Percentiles rank a stretch among this genome's conserved stretches.
These are phyloP conservation scores for Trichosporon faecale DNA, from an alignment of 1,284 basidiomycete genomes.

Conservation along the genomic window DNA sequence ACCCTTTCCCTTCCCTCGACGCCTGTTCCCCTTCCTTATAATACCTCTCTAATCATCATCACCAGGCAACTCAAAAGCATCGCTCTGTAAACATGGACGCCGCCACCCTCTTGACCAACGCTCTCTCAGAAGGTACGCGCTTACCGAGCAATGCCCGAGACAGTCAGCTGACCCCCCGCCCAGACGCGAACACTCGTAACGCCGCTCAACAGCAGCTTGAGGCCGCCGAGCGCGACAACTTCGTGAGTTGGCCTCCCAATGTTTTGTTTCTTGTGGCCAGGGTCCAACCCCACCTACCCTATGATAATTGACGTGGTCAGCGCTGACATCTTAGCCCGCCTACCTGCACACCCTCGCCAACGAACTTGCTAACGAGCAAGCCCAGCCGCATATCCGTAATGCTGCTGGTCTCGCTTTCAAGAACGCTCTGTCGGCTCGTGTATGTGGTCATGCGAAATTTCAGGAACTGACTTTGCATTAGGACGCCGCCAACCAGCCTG, in stretches of 20 bases:
- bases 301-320: slow-evolving; percentile 6
- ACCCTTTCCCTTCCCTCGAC: neutral
- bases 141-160: slow-evolving; percentile 24
- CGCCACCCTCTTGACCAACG: slow-evolving; percentile 80
- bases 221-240: slow-evolving; percentile 76
- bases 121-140: slow-evolving; percentile 76
- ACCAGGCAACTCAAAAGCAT: slow-evolving; percentile 8
- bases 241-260: slow-evolving; percentile 57
- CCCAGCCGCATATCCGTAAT: slow-evolving; percentile 75
- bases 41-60: slow-evolving; percentile 10
- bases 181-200: slow-evolving; percentile 80
- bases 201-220: slow-evolving; percentile 84
- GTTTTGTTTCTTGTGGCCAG: slow-evolving; percentile 6
- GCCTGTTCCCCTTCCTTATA: slow-evolving; percentile 9
- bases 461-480: slow-evolving; percentile 45
- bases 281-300: slow-evolving; percentile 4
- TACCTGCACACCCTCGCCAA: slow-evolving; percentile 84
- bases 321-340: slow-evolving; percentile 61
- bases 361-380: slow-evolving; percentile 72
- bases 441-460: slow-evolving; percentile 54
- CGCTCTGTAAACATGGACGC: slow-evolving; percentile 68
- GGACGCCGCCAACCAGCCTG: slow-evolving; percentile 74
- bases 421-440: slow-evolving; percentile 86
- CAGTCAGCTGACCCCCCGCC: slow-evolving; percentile 25
- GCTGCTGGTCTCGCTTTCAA: slow-evolving; percentile 96